Base-by-base conservation (phyloP, 257 asterid species). In the Leonotis leonurus region DNA sequence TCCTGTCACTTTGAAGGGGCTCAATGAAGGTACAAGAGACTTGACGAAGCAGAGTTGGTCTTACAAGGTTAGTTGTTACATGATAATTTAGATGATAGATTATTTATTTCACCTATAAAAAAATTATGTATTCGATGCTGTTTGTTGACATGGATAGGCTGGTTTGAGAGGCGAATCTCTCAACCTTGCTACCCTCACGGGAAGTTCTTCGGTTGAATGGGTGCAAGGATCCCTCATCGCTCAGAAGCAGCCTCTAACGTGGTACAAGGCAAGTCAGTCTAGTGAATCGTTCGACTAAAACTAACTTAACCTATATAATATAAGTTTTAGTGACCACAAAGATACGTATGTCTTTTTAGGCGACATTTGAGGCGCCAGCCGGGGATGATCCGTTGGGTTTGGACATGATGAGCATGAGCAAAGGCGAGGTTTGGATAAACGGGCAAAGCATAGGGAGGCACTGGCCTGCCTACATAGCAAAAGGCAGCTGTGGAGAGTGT, bases 401-500 rank as follows among this genome's bases (percentile, higher is more conserved):
- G 56, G 99, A 93, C 55, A 87, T 93, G 97, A 27, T 68, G 1
- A 79, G 94, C 73, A 93, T 93, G 99, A 89, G 95, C 44, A 93
- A 93, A 78, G 99, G 99, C 13, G 83, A 89, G 59, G 71, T 85
- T 43, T 93, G 99, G 97, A 74, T 93, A 67, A 93, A 93, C 22
- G 97, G 99, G 3, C 78, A 82, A 70, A 80, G 94, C 70, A 60
- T 93, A 57, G 99, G 99, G 35, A 74, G 97, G 54, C 97, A 93
- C 58, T 93, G 96, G 95, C 90, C 99, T 35, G 92, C 74, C 27
- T 85, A 93, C 49, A 78, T 49, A 37, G 92, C 97, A 3, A 70
- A 75, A 32, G 99, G 97, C 8, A 84, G 62, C 71, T 93, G 99
- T 1, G 82, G 81, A 17, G 26, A 59, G 2, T 93, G 99, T 60